A percentile compares a stretch with the other conserved stretches of the same genome.
phyloP scores from a whole-genome alignment of 1,284 basidiomycete genomes.

The Rhodotorula sp. region DNA sequence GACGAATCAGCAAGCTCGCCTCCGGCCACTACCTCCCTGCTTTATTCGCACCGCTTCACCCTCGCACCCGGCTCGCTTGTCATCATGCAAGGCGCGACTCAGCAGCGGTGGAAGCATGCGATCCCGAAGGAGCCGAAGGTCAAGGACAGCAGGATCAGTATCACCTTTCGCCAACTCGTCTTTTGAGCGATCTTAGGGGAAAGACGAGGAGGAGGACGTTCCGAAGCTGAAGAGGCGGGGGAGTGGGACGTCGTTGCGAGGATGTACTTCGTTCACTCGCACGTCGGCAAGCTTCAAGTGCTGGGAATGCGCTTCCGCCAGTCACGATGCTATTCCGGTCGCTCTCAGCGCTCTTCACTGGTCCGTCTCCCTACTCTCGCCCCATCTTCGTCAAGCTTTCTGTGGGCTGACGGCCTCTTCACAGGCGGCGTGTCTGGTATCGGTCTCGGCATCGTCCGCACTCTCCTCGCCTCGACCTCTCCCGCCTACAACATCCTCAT shows the following conservation, averaged over 20 bases:
- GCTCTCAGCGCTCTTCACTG: not conserved
- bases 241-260: too few relatives aligned
- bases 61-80: conserved; percentile 55
- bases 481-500: not conserved
- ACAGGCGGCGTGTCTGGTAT: conserved; percentile 13
- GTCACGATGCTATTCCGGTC: not conserved
- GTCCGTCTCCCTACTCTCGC: not conserved
- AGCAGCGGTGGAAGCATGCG: conserved; percentile 57
- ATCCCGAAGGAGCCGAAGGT: conserved; percentile 51
- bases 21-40: conserved; percentile 19
- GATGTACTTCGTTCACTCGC: too few relatives aligned
- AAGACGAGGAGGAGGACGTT: too few relatives aligned
- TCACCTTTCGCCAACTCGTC: conserved; percentile 53
- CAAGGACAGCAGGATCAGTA: conserved; percentile 50
- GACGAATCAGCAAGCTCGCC: not conserved
- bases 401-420: too few relatives aligned
- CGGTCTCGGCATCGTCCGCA: not conserved
- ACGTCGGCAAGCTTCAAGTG: too few relatives aligned
- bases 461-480: conserved; percentile 2
- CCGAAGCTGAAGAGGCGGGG: too few relatives aligned
- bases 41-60: not conserved
- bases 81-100: conserved; percentile 58
- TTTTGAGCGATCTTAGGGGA: conserved; percentile 16
- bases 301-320: not conserved
- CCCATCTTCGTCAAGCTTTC: not conserved